These are phyloP conservation scores for Neocucurbitaria cava DNA, from an alignment of 2,329 filamentous ascomycete species.

Conservation along the genomic window DNA sequence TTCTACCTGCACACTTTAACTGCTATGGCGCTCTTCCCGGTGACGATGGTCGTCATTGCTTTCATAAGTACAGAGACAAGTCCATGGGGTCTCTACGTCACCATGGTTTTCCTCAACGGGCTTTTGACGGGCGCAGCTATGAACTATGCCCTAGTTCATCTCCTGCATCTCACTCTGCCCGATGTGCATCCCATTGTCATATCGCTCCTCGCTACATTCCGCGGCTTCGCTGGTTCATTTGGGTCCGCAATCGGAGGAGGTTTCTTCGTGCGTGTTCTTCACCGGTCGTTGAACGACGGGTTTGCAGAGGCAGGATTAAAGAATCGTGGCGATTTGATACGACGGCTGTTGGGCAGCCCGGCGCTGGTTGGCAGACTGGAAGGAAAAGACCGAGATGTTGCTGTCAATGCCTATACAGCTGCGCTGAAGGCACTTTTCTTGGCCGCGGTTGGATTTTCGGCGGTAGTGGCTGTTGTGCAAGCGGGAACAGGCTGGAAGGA, in stretches of 20 bases:
- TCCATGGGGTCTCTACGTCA: conserved; percentile 62
- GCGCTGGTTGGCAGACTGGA: conserved; percentile 59
- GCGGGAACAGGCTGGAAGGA: conserved; percentile 65
- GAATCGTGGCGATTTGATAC: conserved; percentile 55
- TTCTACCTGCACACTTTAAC: conserved; percentile 73
- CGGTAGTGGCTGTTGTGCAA: conserved; percentile 60
- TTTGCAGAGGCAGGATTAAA: conserved; percentile 59
- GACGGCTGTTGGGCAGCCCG: conserved; percentile 65
- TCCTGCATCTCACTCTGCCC: conserved; percentile 73
- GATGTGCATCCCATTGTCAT: conserved; percentile 77
- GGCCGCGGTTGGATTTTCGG: conserved; percentile 57
- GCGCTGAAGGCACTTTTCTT: conserved; percentile 62
- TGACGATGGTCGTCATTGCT: conserved; percentile 65
- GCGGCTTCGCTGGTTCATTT: conserved; percentile 82
- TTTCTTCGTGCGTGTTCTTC: conserved; percentile 70
- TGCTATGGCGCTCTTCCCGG: conserved; percentile 67
- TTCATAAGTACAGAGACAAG: conserved; percentile 61
- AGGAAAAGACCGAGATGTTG: conserved; percentile 60
- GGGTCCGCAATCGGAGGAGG: conserved; percentile 82
- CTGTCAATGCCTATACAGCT: conserved; percentile 61
- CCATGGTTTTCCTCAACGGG: conserved; percentile 72
- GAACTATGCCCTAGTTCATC: conserved; percentile 82
- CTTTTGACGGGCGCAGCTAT: conserved; percentile 74
- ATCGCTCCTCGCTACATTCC: conserved; percentile 78
- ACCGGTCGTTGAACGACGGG: conserved; percentile 61